These are phyloP conservation scores for Ganoderma lingzhi DNA, from an alignment of 1,284 basidiomycete genomes.

Conservation along the genomic window DNA sequence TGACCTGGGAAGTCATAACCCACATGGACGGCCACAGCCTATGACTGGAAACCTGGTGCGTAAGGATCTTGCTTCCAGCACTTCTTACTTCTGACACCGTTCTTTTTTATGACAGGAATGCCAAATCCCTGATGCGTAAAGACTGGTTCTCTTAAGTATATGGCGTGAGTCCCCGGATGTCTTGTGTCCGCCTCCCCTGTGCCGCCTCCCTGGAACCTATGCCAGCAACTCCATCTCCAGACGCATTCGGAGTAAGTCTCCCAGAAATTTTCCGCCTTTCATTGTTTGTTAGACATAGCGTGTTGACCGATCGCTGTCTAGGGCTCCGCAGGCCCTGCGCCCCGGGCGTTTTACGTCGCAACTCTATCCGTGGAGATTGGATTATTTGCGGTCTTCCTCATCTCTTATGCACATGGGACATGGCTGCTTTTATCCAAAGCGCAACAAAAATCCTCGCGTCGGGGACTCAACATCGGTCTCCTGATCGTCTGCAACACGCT, in stretches of 20 bases:
- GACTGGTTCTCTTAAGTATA: neutral
- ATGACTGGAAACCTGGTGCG: neutral
- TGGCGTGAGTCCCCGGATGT: neutral
- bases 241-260: constrained; percentile 1
- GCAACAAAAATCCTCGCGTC: neutral
- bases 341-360: neutral
- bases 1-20: neutral
- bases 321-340: neutral
- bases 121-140: neutral
- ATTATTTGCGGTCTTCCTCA: neutral
- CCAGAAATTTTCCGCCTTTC: neutral
- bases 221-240: neutral
- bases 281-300: neutral
- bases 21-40: neutral
- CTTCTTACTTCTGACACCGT: neutral
- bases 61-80: neutral
- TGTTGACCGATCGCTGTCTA: neutral
- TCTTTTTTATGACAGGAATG: neutral
- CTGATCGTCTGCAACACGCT: neutral
- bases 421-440: neutral
- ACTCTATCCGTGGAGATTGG: neutral
- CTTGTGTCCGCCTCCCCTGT: neutral
- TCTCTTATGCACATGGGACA: neutral
- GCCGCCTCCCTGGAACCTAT: neutral
- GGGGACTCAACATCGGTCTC: neutral